Conservation (phyloP, 108 stramenopile genomes). For the Aurantiochytrium sp. region DNA sequence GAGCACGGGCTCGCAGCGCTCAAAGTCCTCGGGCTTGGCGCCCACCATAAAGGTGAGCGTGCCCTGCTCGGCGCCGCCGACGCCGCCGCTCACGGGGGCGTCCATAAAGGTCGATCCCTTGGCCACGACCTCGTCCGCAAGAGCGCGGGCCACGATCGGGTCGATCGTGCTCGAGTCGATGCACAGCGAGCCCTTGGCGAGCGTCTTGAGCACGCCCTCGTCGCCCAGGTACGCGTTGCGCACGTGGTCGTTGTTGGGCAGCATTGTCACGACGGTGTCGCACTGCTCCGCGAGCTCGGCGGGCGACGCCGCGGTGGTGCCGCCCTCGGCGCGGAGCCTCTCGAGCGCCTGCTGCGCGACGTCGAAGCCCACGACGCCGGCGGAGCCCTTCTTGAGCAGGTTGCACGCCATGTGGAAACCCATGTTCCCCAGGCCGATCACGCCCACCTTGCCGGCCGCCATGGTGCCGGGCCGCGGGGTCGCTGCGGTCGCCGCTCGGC, state of each 20-base stretch:
- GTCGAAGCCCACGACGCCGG: conserved; percentile 52
- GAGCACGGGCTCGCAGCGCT: conserved; percentile 55
- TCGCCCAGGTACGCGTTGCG: conserved; percentile 47
- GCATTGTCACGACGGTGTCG: conserved; percentile 67
- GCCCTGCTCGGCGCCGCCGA: conserved; percentile 74
- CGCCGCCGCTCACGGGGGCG: conserved; percentile 91
- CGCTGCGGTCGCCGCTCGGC: too few relatives aligned
- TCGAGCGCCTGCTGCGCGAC: conserved; percentile 34
- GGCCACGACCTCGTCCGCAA: conserved; percentile 35
- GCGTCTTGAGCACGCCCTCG: conserved; percentile 29
- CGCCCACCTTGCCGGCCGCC: conserved; percentile 56
- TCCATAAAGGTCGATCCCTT: conserved; percentile 49
- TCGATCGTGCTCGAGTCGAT: conserved; percentile 76
- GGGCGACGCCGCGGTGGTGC: conserved; percentile 39
- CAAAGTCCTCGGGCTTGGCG: conserved; percentile 52
- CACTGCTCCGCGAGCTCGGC: conserved; percentile 40
- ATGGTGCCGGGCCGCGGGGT: too few relatives aligned
- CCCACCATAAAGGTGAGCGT: conserved; percentile 93
- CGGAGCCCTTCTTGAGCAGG: conserved; percentile 48
- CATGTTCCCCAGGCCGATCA: conserved; percentile 89
- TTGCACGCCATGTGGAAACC: conserved; percentile 77
- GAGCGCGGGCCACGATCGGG: conserved; percentile 52
- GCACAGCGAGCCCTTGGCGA: conserved; percentile 47
- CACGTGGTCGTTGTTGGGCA: conserved; percentile 60
- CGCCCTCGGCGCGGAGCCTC: conserved; percentile 16